A percentile compares a stretch with the other conserved stretches of the same genome.
These are phyloP conservation scores for Cercospora sp. DNA, from an alignment of 2,329 filamentous ascomycete species.

Conservation along the genomic window DNA sequence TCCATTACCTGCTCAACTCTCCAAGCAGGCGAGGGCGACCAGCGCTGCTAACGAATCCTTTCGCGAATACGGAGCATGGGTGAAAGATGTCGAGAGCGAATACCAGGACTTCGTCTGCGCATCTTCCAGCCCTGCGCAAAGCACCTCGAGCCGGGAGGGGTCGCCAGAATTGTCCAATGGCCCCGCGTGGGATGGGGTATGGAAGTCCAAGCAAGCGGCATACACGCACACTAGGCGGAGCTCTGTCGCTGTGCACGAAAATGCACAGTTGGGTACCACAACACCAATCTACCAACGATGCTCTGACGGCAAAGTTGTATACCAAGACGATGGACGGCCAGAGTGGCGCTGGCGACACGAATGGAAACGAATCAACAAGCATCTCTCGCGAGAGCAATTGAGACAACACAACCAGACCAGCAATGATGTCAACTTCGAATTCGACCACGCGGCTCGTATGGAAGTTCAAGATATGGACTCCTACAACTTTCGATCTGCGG, in stretches of 20 bases:
- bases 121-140: not conserved
- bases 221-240: not conserved
- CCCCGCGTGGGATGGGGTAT: not conserved
- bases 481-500: not conserved
- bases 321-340: conserved; percentile 10
- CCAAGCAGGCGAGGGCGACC: not conserved
- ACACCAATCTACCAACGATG: conserved; percentile 12
- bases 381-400: not conserved
- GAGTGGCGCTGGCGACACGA: conserved; percentile 20
- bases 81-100: conserved; percentile 12
- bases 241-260: not conserved
- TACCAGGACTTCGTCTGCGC: conserved; percentile 6
- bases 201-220: not conserved
- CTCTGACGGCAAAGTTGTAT: conserved; percentile 16
- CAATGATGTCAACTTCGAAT: conserved; percentile 1
- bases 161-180: not conserved
- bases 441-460: not conserved
- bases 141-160: not conserved
- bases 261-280: not conserved
- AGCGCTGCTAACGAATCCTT: not conserved
- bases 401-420: not conserved
- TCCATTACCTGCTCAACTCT: conserved; percentile 1
- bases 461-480: not conserved
- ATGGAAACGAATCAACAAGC: conserved; percentile 14
- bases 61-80: not conserved